phyloP scores from a whole-genome alignment of 2,329 filamentous ascomycete genomes.

The Aspergillus sp. region DNA sequence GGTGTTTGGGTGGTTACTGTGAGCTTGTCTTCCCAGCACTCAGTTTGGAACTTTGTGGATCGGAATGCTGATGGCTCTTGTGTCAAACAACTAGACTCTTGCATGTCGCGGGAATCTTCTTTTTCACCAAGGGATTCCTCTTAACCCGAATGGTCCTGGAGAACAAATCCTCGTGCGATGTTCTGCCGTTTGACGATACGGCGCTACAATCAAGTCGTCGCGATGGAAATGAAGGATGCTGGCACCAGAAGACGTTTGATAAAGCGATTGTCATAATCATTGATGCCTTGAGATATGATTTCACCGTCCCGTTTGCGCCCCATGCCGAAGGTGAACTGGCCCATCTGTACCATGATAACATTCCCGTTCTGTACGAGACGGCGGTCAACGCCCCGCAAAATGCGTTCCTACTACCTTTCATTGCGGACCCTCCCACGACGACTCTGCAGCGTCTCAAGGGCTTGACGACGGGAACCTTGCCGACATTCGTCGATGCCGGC shows the following conservation, averaged over 20 bases:
- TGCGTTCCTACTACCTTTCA: conserved; percentile 89
- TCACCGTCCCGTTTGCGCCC: conserved; percentile 74
- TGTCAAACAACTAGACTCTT: conserved; percentile 52
- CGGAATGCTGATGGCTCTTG: background rate
- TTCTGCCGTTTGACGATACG: conserved; percentile 61
- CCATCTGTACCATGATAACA: conserved; percentile 78
- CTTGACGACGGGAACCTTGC: conserved; percentile 88
- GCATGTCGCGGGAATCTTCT: conserved; percentile 77
- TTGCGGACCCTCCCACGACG: conserved; percentile 92
- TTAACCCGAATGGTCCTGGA: conserved; percentile 80
- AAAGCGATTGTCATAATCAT: conserved; percentile 88
- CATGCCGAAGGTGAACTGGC: conserved; percentile 45
- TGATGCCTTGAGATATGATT: conserved; percentile 94
- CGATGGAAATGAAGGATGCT: conserved; percentile 68
- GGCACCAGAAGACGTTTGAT: conserved; percentile 92
- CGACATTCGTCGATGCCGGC: conserved; percentile 89
- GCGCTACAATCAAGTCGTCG: conserved; percentile 13
- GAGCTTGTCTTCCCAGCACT: conserved; percentile 18
- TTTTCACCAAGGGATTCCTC: conserved; percentile 94
- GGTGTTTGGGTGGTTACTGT: conserved; percentile 42
- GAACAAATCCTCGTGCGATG: conserved; percentile 68
- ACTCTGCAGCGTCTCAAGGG: conserved; percentile 92
- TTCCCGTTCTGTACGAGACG: conserved; percentile 83
- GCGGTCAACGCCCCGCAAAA: conserved; percentile 72
- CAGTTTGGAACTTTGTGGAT: background rate